Conservation (phyloP, 1,284 basidiomycete genomes). For the Cryptococcus neoformans region DNA sequence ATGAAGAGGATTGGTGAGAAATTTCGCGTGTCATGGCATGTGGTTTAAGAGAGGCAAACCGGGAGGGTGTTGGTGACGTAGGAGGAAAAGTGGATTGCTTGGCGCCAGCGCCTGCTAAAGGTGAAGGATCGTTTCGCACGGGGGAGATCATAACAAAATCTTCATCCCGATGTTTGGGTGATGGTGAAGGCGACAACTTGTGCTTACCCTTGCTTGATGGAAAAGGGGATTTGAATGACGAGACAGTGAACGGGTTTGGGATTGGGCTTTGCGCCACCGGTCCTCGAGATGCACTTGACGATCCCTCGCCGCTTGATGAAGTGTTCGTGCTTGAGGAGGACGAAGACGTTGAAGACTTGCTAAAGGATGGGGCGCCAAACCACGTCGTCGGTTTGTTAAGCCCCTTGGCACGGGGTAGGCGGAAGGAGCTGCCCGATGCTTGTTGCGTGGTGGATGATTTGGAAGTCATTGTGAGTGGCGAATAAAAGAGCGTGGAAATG, state of each 20-base stretch:
- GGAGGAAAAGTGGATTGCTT: background rate
- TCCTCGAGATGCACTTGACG: background rate
- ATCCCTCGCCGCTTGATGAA: background rate
- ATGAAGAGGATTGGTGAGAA: constrained; percentile 17
- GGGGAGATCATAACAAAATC: constrained; percentile 48
- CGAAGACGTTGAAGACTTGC: constrained; percentile 12
- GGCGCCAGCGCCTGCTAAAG: background rate
- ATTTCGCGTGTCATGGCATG: constrained; percentile 7
- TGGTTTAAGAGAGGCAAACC: constrained; percentile 7
- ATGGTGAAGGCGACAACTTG: constrained; percentile 43
- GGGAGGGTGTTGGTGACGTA: constrained; percentile 10
- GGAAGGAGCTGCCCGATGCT: constrained; percentile 7
- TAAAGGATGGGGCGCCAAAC: constrained; percentile 17
- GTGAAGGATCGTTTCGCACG: constrained; percentile 10
- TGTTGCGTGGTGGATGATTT: constrained; percentile 5
- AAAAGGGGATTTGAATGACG: constrained; percentile 26
- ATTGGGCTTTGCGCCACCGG: constrained; percentile 8
- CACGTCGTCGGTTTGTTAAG: constrained; percentile 28
- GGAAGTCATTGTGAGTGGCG: background rate
- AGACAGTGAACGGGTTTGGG: constrained; percentile 17
- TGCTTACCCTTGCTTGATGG: constrained; percentile 38
- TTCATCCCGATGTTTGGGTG: constrained; percentile 32
- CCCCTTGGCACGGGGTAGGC: constrained; percentile 15
- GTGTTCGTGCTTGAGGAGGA: constrained; percentile 12
- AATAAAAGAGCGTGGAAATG: too few relatives aligned